These are phyloP conservation scores for Cladobotryum mycophilum DNA, from an alignment of 2,329 filamentous ascomycete genomes.

Conservation along the genomic window DNA sequence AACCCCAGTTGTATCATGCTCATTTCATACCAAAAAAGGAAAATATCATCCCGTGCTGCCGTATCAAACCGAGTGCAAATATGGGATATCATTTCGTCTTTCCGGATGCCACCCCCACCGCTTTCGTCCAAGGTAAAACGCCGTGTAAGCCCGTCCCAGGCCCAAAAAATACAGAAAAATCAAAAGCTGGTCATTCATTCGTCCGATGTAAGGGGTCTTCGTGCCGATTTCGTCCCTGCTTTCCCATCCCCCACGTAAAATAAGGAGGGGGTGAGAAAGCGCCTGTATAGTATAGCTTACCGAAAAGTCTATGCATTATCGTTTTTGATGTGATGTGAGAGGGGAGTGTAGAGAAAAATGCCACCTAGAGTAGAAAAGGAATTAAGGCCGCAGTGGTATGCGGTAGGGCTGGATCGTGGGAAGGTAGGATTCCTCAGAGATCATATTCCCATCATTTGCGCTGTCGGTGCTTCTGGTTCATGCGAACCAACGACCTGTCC, in stretches of 20 bases:
- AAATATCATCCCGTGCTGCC: constrained; percentile 6
- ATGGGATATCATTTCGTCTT: constrained; percentile 12
- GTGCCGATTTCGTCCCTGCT: neutral
- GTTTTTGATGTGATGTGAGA: neutral
- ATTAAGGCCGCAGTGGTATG: neutral
- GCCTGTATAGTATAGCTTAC: neutral
- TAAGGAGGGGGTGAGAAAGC: neutral
- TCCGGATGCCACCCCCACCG: neutral
- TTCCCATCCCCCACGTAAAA: neutral
- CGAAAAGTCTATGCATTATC: constrained; percentile 6
- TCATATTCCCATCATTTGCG: constrained; percentile 32
- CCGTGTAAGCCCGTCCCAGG: neutral
- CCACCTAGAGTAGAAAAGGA: neutral
- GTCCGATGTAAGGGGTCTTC: neutral
- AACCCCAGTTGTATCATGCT: constrained; percentile 1
- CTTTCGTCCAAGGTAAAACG: constrained; percentile 7
- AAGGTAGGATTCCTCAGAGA: neutral
- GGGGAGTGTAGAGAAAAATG: constrained; percentile 1
- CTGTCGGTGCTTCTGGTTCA: constrained; percentile 31
- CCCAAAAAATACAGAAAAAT: neutral
- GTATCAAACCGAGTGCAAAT: constrained; percentile 6
- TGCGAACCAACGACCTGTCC: constrained; percentile 28
- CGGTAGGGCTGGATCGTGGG: neutral
- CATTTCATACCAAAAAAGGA: constrained; percentile 1
- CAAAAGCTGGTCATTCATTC: neutral